Base-by-base conservation (phyloP, 2,329 filamentous ascomycete species). In the Arthroderma sp. region DNA sequence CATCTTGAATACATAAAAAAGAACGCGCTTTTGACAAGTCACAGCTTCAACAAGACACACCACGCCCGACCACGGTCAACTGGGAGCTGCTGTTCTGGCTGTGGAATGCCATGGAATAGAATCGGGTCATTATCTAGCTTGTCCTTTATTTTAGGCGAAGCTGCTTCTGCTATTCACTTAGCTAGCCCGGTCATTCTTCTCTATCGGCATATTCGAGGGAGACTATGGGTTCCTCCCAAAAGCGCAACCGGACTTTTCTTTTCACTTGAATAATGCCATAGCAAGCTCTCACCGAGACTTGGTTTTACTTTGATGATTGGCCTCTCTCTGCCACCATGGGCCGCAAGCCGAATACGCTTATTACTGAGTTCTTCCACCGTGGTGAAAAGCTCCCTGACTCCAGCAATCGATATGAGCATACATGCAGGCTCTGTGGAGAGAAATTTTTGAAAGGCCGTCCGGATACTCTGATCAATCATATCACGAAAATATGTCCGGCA, bases 351-450 rank as follows among this genome's bases (percentile, higher is more conserved):
- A 91, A 93, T 72, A 83, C 84, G 65, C 78, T 95, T 64, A 91
- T 95, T 70, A 80, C 88, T 71, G 84, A 91, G 73, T 93, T 89
- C 77, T 96, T 95, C 71, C 83, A 88, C 70, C 83, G 90, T 64
- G 91, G 91, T 8, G 81, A 83, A 39, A 95, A 95, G 74, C 80
- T 95, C 66, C 83, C 86, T 68, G 89, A 95, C 74, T 86, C 87
- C 62, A 93, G 88, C 76, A 95, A 95, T 71, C 83, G 91, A 59
- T 96, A 96, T 68, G 85, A 88, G 65, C 88, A 95, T 68, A 93
- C 87, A 11, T 95, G 90, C 81, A 91, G 87, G 71, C 80, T 84
- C 63, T 95, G 89, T 70, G 88, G 88, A 63, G 87, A 93, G 72
- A 86, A 87, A 71, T 95, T 95, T 62, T 87, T 88, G 61, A 95